These are phyloP conservation scores for Podosphaera fusca DNA, from an alignment of 2,329 filamentous ascomycete genomes.

Conservation along the genomic window DNA sequence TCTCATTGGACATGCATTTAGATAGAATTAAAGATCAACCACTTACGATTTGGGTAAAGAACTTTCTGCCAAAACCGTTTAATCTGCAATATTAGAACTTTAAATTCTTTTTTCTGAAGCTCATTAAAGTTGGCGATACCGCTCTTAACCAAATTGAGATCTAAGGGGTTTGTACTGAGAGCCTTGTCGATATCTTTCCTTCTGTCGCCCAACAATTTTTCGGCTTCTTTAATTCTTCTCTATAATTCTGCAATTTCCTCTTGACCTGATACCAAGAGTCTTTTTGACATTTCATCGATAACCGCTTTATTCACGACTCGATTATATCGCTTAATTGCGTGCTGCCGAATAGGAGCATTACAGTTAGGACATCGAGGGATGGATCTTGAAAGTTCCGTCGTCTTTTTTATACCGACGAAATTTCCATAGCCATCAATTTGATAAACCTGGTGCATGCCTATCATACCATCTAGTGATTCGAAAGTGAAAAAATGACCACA, in stretches of 20 bases:
- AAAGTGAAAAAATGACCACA: constrained; percentile 42
- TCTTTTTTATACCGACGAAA: not conserved
- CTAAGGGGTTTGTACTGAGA: not conserved
- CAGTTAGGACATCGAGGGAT: not conserved
- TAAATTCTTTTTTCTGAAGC: not conserved
- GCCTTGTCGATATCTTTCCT: not conserved
- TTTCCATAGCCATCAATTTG: constrained; percentile 17
- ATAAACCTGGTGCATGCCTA: constrained; percentile 30
- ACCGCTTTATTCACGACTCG: constrained; percentile 34
- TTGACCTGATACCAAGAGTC: constrained; percentile 31
- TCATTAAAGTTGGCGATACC: not conserved
- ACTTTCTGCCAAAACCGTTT: not conserved
- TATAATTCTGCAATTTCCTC: constrained; percentile 20
- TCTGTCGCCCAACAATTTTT: not conserved
- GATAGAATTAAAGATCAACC: too few species aligned
- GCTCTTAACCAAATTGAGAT: not conserved
- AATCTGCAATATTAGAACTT: not conserved
- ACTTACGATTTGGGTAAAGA: not conserved
- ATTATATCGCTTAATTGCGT: constrained; percentile 27
- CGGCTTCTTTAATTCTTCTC: not conserved
- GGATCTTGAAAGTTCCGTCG: not conserved
- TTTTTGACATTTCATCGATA: constrained; percentile 40
- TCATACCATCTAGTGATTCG: constrained; percentile 34
- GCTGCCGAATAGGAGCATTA: not conserved
- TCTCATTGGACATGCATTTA: too few species aligned